Base-by-base conservation (phyloP, 257 asterid genomes). In the Solanum paucissectum region DNA sequence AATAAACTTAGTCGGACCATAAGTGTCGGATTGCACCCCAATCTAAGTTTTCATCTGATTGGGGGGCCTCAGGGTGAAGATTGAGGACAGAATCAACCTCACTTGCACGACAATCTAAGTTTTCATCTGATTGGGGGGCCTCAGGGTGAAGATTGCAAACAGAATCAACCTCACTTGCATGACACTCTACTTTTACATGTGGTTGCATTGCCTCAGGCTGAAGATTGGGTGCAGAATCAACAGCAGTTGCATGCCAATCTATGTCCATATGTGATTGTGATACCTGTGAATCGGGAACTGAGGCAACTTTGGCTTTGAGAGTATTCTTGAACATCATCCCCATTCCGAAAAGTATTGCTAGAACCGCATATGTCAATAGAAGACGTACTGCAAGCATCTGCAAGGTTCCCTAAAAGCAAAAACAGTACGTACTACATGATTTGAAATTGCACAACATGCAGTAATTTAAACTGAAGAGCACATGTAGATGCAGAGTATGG, bases 1-100 rank as follows among this genome's bases (percentile, higher is more conserved):
- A 79, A 33, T 38, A 79, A 36, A 83, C 89, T 37, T 38, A 29
- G 37, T 83, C 96, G 62, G 58, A 88, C 98, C 94, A 94, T 69
- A 92, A 27, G 89, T 93, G 95, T 85, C 96, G 93, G 64, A 93
- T 92, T 72, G 87, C 52, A 77, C 49, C 83, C 98, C 98, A 95
- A 12, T 92, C 92, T 18, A 93, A 42, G 16, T 20, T 1, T 4
- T 18, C 29, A 49, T 46, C 69, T 82, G 86, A 29, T 9, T 82
- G 7, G 12, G 69, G 69, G 11, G 4, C 5, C 11, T 82, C 86
- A 10, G 32, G 11, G 18, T 49, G 21, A 29, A 49, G 12, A 18
- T 10, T 3, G 11, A 6, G 1, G 3, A 82, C 44, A 82, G 20
- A 21, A 83, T 6, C 40, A 44, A 23, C 18, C 64, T 16, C 18